Evolutionary conservation across 305 asterid species (phyloP), one percentile per base, ranked within the genome.

Genomic region (Rubia tinctorum): DNA sequence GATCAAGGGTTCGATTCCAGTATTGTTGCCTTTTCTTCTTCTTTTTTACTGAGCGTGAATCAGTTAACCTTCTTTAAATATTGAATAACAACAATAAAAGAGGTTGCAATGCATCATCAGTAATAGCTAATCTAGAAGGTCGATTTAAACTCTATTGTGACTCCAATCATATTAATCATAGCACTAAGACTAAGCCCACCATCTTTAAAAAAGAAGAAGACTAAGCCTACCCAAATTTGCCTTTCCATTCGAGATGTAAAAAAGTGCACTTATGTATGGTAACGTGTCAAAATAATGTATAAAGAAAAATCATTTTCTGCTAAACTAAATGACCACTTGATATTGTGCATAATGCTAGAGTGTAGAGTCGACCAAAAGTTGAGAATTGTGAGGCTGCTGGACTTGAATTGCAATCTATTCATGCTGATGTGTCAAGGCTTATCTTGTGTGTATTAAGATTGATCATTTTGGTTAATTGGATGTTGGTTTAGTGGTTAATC

Each of bases 261-360:
- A 18, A 45, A 53, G 59, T 27, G 22, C 49, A 62, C 17, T 44
- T 72, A n/a, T 65, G 25, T 14, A 39, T 37, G 6, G 23, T 18
- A 65, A 44, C 8, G 67, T 68, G 73, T 45, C 78, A 58, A 12
- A 18, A 15, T 42, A 59, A 58, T 22, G 63, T 30, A 12, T 43
- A 68, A 59, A 59, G 55, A 20, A 20, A 27, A 59, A 58, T 75
- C 74, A 25, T 60, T 68, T 68, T 68, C 63, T 27, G 13, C 20
- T n/a, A 15, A 15, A 22, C 8, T 0, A 69, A 60, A 61, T 3
- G 49, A 15, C 37, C 56, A 75, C 78, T 61, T 63, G 3, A 60
- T 14, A 76, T 69, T 20, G 74, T 45, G 74, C 58, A 61, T 18
- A 69, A 8, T 30, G 44, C 47, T 30, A 18, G 7, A 69, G 7